phyloP scores from a whole-genome alignment of 176 grass and related monocot species.

The Cenchrus americanus region DNA sequence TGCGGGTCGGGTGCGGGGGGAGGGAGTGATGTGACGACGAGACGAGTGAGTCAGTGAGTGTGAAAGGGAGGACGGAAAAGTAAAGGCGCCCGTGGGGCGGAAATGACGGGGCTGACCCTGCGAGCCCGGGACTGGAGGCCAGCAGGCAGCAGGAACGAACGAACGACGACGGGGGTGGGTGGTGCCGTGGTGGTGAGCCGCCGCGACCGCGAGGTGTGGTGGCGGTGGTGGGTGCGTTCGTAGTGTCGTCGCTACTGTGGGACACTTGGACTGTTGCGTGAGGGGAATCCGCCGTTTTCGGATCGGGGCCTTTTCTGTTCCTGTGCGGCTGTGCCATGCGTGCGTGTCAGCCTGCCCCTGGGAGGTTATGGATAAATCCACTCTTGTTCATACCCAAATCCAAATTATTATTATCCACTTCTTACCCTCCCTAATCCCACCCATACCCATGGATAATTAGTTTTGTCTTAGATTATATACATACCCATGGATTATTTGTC shows the following conservation, averaged over 20 bases:
- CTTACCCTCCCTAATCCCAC: too few species aligned
- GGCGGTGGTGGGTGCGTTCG: background rate
- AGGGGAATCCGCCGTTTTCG: background rate
- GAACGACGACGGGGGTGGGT: background rate
- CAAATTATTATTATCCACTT: too few species aligned
- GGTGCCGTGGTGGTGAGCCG: background rate
- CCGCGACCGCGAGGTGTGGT: background rate
- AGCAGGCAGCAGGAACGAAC: too few species aligned
- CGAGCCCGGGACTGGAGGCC: background rate
- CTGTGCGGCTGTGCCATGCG: too few species aligned
- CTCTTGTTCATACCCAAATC: too few species aligned
- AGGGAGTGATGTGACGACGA: slow-evolving; percentile 15
- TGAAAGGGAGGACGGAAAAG: slow-evolving; percentile 25
- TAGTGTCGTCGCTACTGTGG: slow-evolving; percentile 5
- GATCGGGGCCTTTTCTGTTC: background rate
- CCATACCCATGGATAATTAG: too few species aligned
- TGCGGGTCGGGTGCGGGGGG: fast-evolving
- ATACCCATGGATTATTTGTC: too few species aligned
- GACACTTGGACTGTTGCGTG: slow-evolving; percentile 23
- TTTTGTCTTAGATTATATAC: too few species aligned
- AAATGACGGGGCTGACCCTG: slow-evolving; percentile 37
- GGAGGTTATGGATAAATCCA: too few species aligned
- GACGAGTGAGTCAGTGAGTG: slow-evolving; percentile 33
- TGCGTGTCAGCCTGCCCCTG: too few species aligned
- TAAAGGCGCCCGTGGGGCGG: background rate